Evolutionary conservation across 495 filamentous ascomycete genomes (phyloP).

Genomic region (Xylaria castorea): DNA sequence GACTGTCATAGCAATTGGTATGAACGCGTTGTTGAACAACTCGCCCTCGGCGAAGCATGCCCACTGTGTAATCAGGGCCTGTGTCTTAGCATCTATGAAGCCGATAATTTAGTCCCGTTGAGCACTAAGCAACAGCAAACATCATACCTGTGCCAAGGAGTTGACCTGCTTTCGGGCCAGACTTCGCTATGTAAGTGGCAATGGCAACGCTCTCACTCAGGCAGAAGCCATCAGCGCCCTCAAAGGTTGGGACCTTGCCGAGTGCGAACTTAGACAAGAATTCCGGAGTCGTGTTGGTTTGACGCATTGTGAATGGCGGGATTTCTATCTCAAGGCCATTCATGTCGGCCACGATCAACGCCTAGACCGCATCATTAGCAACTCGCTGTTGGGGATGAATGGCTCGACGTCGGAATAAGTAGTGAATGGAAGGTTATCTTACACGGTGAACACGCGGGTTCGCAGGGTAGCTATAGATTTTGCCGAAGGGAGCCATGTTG

Average conservation of each 20-base stretch:
- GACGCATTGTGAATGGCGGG: conserved; percentile 48
- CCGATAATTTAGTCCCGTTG: not conserved
- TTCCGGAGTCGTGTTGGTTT: conserved; percentile 57
- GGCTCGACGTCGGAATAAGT: not conserved
- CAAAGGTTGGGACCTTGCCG: conserved; percentile 66
- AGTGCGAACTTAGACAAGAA: conserved; percentile 67
- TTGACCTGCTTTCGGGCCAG: conserved; percentile 57
- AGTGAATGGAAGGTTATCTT: conserved; percentile 25
- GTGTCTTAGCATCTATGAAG: conserved; percentile 39
- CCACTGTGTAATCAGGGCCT: conserved; percentile 61
- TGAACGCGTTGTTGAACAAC: conserved; percentile 42
- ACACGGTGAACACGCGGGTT: conserved; percentile 61
- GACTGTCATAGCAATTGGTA: conserved; percentile 43
- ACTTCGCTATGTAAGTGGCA: conserved; percentile 58
- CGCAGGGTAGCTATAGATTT: conserved; percentile 53
- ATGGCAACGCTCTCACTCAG: conserved; percentile 64
- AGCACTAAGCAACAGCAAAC: not conserved
- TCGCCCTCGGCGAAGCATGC: conserved; percentile 56
- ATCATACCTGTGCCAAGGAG: conserved; percentile 54
- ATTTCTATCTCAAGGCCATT: conserved; percentile 56
- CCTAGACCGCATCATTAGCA: conserved; percentile 40
- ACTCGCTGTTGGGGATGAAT: not conserved
- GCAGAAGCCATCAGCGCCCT: conserved; percentile 57
- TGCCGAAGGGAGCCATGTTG: conserved; percentile 62
- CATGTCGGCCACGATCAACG: conserved; percentile 58